Evolutionary conservation across 805 yeast genomes (phyloP).

Genomic region (Isabelozyma pseudorhagii): DNA sequence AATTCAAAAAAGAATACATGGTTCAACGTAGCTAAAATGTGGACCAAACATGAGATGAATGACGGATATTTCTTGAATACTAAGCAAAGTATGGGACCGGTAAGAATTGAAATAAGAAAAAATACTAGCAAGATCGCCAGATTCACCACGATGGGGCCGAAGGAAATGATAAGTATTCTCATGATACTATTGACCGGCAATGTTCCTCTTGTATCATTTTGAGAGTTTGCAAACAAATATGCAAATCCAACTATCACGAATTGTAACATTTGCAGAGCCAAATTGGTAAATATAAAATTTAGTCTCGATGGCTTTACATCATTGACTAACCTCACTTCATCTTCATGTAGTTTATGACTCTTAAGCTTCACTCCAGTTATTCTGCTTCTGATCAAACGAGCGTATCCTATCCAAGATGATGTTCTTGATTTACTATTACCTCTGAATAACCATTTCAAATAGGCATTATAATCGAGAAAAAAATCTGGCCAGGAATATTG

Average conservation of each 20-base stretch:
- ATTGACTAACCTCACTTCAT: slow-evolving; percentile 40
- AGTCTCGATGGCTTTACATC: slow-evolving; percentile 49
- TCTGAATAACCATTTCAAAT: slow-evolving; percentile 47
- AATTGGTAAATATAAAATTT: slow-evolving; percentile 39
- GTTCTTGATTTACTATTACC: slow-evolving; percentile 45
- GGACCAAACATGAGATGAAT: slow-evolving; percentile 55
- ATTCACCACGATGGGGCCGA: slow-evolving; percentile 49
- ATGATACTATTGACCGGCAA: slow-evolving; percentile 39
- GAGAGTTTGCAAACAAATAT: slow-evolving; percentile 53
- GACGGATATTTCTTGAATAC: slow-evolving; percentile 47
- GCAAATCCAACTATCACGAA: slow-evolving; percentile 40
- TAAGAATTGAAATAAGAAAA: slow-evolving; percentile 41
- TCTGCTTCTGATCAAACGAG: slow-evolving; percentile 49
- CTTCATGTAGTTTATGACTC: slow-evolving; percentile 10
- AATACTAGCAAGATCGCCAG: slow-evolving; percentile 34
- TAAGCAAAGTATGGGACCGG: slow-evolving; percentile 50
- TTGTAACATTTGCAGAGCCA: slow-evolving; percentile 34
- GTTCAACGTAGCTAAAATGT: slow-evolving; percentile 47
- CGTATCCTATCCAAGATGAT: slow-evolving; percentile 46
- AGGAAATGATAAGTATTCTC: slow-evolving; percentile 42
- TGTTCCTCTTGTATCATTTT: slow-evolving; percentile 37
- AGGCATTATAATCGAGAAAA: slow-evolving; percentile 63
- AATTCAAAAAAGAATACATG: slow-evolving; percentile 58
- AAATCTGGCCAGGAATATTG: slow-evolving; percentile 69
- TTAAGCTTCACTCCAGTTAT: slow-evolving; percentile 54